Conservation (phyloP, 495 filamentous ascomycete species). For the Aeminium ludgeri region DNA sequence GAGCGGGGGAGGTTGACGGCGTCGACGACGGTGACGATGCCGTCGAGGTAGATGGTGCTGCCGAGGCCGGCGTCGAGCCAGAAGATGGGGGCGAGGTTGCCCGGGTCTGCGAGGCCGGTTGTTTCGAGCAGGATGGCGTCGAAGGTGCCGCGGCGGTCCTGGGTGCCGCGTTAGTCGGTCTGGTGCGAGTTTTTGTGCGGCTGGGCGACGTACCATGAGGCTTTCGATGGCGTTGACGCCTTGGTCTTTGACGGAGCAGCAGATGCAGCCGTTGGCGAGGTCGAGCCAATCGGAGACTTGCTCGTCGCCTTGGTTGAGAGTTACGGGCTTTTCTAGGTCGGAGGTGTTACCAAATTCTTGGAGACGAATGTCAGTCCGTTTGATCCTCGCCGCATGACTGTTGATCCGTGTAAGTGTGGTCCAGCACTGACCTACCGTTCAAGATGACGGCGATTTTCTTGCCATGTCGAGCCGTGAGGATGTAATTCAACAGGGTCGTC, state of each 20-base stretch:
- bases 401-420: conserved; percentile 17
- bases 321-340: conserved; percentile 89
- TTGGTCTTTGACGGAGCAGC: conserved; percentile 91
- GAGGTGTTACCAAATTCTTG: conserved; percentile 31
- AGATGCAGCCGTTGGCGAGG: conserved; percentile 92
- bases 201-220: conserved; percentile 52
- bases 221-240: conserved; percentile 88
- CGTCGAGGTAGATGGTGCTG: conserved; percentile 87
- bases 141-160: conserved; percentile 69
- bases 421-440: conserved; percentile 42
- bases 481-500: conserved; percentile 90
- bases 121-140: conserved; percentile 98
- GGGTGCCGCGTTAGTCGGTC: too few species aligned
- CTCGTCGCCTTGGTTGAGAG: conserved; percentile 67
- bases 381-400: background rate
- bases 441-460: conserved; percentile 96
- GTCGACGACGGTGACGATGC: conserved; percentile 90
- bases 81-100: conserved; percentile 88
- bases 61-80: conserved; percentile 94
- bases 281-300: conserved; percentile 90
- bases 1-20: conserved; percentile 75
- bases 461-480: conserved; percentile 80
- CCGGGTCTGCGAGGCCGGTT: conserved; percentile 86
- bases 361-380: too few species aligned
- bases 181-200: too few species aligned